Percentiles rank a stretch among this genome's conserved stretches.
These are phyloP conservation scores for Trichoderma koningiopsis DNA, from an alignment of 2,329 filamentous ascomycete genomes.

Conservation along the genomic window DNA sequence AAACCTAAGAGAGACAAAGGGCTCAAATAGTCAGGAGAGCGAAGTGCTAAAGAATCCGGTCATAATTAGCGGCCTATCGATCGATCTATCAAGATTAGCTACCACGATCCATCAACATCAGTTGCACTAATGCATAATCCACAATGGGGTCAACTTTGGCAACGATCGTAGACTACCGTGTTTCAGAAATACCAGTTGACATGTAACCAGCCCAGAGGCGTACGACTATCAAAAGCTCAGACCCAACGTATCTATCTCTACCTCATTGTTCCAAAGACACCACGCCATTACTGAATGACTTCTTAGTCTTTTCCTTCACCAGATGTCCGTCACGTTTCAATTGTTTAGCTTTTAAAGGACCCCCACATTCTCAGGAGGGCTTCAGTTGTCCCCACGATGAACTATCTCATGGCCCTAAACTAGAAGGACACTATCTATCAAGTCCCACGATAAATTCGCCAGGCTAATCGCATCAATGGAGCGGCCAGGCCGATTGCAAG, in stretches of 20 bases:
- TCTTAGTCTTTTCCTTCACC: neutral
- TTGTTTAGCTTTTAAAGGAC: neutral
- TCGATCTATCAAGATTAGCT: neutral
- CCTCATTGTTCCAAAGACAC: neutral
- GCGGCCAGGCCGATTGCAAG: neutral
- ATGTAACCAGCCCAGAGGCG: neutral
- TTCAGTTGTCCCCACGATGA: constrained; percentile 1
- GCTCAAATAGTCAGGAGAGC: neutral
- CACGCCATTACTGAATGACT: neutral
- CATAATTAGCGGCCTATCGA: neutral
- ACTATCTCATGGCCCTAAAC: constrained; percentile 9
- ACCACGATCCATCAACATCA: neutral
- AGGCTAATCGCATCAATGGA: neutral
- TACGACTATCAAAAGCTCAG: neutral
- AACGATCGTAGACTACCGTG: neutral
- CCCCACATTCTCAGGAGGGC: constrained; percentile 8
- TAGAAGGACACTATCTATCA: constrained; percentile 1
- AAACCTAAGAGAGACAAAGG: neutral
- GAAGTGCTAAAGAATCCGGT: neutral
- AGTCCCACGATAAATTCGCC: neutral
- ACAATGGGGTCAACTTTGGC: neutral
- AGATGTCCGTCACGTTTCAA: constrained; percentile 9
- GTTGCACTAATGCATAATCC: neutral
- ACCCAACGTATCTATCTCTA: neutral
- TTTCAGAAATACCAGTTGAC: neutral